Evolutionary conservation across 495 filamentous ascomycete species (phyloP).

Genomic region (Haplographium delicatum): DNA sequence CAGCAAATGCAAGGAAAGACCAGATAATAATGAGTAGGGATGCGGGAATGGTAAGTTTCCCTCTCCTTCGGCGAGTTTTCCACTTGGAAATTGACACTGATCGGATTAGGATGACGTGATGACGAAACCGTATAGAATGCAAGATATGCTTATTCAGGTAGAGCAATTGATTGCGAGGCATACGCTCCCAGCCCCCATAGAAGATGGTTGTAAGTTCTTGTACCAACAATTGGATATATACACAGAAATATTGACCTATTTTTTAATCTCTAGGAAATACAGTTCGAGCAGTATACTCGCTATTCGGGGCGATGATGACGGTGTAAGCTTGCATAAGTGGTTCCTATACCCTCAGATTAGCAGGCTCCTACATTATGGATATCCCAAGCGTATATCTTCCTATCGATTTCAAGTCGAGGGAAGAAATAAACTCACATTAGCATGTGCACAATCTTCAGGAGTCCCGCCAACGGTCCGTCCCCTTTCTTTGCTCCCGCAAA

Average conservation of each 20-base stretch:
- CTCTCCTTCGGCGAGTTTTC: conserved; percentile 52
- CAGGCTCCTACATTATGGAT: background rate
- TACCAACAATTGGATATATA: background rate
- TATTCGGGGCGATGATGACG: conserved; percentile 8
- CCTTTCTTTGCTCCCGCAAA: conserved; percentile 18
- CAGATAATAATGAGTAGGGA: conserved; percentile 51
- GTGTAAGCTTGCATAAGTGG: conserved; percentile 19
- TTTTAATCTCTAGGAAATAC: conserved; percentile 19
- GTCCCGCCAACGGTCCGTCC: conserved; percentile 13
- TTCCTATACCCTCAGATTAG: conserved; percentile 10
- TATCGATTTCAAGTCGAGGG: too few species aligned
- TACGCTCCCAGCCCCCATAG: too few species aligned
- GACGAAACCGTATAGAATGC: conserved; percentile 72
- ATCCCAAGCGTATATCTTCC: too few species aligned
- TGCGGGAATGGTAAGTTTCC: conserved; percentile 49
- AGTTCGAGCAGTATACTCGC: conserved; percentile 19
- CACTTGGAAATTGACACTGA: background rate
- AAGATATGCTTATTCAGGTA: conserved; percentile 66
- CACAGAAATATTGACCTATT: background rate
- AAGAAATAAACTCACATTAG: conserved; percentile 11
- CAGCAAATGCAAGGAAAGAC: conserved; percentile 68
- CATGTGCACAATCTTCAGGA: conserved; percentile 22
- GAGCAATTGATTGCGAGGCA: conserved; percentile 26
- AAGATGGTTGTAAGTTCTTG: too few species aligned
- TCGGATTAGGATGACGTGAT: conserved; percentile 67